A percentile compares a stretch with the other conserved stretches of the same genome.
Evolutionary conservation across 345 rosid species (phyloP).

Genomic region (Erucastrum elatum): DNA sequence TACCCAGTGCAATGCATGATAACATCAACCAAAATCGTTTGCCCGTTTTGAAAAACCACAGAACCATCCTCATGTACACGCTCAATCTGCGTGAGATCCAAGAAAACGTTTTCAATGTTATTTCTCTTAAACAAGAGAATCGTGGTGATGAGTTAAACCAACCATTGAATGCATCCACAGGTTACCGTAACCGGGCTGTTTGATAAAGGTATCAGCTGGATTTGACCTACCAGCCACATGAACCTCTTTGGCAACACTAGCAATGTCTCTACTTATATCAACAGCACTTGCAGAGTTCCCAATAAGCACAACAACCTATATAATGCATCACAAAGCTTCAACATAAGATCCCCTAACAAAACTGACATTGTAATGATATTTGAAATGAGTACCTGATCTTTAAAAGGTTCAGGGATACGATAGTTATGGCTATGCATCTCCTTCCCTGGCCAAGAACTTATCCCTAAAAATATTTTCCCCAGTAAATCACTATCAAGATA

Average conservation of each 20-base stretch:
- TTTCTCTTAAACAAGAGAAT: not conserved
- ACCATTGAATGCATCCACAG: slow-evolving; percentile 90
- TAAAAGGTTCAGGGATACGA: slow-evolving; percentile 62
- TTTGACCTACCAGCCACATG: slow-evolving; percentile 67
- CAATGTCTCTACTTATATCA: slow-evolving; percentile 74
- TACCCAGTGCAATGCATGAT: slow-evolving; percentile 88
- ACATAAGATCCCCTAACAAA: not conserved
- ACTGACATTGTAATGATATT: not conserved
- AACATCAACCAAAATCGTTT: slow-evolving; percentile 46
- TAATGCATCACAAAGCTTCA: not conserved
- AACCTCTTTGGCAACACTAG: slow-evolving; percentile 56
- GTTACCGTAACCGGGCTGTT: slow-evolving; percentile 49
- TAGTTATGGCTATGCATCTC: slow-evolving; percentile 90
- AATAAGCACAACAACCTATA: slow-evolving; percentile 68
- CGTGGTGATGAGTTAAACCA: not conserved
- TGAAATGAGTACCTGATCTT: slow-evolving; percentile 54
- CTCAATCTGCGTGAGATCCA: slow-evolving; percentile 53
- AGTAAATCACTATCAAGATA: too few relatives aligned
- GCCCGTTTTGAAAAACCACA: slow-evolving; percentile 59
- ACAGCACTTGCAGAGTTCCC: slow-evolving; percentile 66
- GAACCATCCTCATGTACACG: slow-evolving; percentile 58
- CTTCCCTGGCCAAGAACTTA: slow-evolving; percentile 80
- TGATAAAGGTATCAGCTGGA: slow-evolving; percentile 46
- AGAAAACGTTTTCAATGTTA: not conserved
- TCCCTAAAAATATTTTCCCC: slow-evolving; percentile 43